Percentiles rank a stretch among this genome's conserved stretches.
Evolutionary conservation across 1,284 basidiomycete species (phyloP).

Genomic region (Nidula niveotomentosa): DNA sequence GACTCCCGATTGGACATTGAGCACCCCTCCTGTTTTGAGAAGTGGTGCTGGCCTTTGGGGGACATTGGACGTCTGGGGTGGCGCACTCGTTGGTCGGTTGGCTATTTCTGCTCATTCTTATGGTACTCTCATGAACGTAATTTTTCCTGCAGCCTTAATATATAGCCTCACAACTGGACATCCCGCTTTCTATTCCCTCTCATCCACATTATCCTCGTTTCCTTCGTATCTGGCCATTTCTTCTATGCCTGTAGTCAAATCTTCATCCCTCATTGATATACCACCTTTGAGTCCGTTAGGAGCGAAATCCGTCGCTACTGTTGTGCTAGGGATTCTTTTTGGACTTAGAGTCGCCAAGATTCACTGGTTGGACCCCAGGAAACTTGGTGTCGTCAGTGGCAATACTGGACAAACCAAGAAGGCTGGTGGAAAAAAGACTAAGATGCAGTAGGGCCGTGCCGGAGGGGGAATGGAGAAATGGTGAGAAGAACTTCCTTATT

Average conservation of each 20-base stretch:
- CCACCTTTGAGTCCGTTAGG: constrained; percentile 18
- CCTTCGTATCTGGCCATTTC: constrained; percentile 9
- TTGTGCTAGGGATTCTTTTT: constrained; percentile 27
- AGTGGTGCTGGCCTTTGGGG: constrained; percentile 31
- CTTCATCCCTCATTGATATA: constrained; percentile 6
- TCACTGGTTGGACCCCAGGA: constrained; percentile 17
- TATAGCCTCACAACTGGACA: constrained; percentile 28
- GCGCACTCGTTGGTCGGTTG: constrained; percentile 37
- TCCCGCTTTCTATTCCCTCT: constrained; percentile 22
- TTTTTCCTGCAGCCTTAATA: constrained; percentile 18
- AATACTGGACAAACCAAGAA: too few relatives aligned
- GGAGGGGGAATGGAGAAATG: too few relatives aligned
- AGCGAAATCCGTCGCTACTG: constrained; percentile 26
- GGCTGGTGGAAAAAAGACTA: too few relatives aligned
- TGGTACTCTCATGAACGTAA: too few relatives aligned
- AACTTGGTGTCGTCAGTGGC: too few relatives aligned
- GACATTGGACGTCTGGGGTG: constrained; percentile 46
- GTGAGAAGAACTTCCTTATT: too few relatives aligned
- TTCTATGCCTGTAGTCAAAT: constrained; percentile 4
- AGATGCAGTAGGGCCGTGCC: too few relatives aligned
- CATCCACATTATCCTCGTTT: constrained; percentile 11
- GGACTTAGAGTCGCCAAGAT: constrained; percentile 23
- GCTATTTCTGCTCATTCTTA: neutral
- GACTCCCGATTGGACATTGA: constrained; percentile 37
- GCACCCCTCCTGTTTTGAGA: constrained; percentile 38